Base-by-base conservation (phyloP, 2,329 filamentous ascomycete genomes). In the Microcyclospora pomicola region DNA sequence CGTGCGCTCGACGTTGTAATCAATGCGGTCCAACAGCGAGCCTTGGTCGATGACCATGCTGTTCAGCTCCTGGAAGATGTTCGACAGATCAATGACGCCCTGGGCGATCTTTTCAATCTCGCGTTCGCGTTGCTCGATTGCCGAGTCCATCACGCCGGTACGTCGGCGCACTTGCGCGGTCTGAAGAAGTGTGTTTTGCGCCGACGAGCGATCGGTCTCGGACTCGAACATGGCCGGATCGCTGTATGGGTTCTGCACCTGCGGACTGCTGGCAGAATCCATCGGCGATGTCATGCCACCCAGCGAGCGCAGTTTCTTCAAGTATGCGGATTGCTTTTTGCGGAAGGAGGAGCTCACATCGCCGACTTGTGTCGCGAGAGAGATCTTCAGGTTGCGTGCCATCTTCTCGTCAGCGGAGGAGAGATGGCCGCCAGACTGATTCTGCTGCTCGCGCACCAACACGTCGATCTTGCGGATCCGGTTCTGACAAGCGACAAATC, bases 21-120 rank as follows among this genome's bases (percentile, higher is more conserved):
- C 67, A 42, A 70, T 68, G 29, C 67, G 61, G 41, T 70, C 67
- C 9, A 70, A 55, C 55, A 70, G 63, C 38, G 60, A 68, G 19
- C 67, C 67, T 46, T 70, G 67, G 43, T 70, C 67, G 33, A 70
- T 70, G 41, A 70, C 85, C 87, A 98, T 96, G 34, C 72, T 80
- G 61, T 98, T 91, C 24, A 98, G 67, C 53, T 98, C 91, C 44
- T 92, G 84, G 66, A 98, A 98, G 36, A 98, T 84, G 58, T 95
- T 91, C 3, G 88, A 84, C 6, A 98, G 68, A 57, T 96, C 88
- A 53, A 98, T 96, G 60, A 98, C 96, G 41, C 91, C 88, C 58
- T 95, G 87, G 2, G 91, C 91, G 46, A 98, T 98, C 51, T 95
- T 87, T 55, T 93, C 92, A 52, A 98, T 98, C 61, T 96, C 91